Evolutionary conservation across 805 yeast genomes (phyloP), one percentile per base, ranked within the genome.

Genomic region (Saturnispora ahearnii): DNA sequence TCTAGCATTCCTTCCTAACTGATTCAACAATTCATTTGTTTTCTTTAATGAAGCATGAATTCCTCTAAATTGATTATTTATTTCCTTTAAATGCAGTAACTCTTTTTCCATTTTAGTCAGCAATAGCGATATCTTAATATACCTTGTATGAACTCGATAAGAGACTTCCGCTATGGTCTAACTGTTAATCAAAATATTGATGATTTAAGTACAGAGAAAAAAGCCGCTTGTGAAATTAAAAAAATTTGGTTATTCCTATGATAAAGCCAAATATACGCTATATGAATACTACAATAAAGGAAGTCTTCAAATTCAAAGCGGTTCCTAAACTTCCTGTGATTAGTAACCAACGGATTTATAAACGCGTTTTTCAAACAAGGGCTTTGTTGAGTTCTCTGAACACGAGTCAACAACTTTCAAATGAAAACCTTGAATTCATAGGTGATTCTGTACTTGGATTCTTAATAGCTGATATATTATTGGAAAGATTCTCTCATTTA

Each of bases 91-190:
- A 34, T 47, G 32, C 6, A 22, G 29, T 41, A 47, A 34, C 21
- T 47, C 50, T 41, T 41, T 40, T 7, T 47, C 50, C 50, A 47
- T 47, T 32, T 15, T 10, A 26, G 9, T 26, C 9, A 26, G 29
- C 29, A 26, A 26, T 26, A 26, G 6, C 6, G 2, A 5, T 26
- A 26, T 26, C 9, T 26, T 26, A 8, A 1, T 26, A 26, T 8
- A 8, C 29, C 29, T 26, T 6, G 9, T 26, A 26, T 6, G 18
- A 2, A 18, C 18, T 18, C 18, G 2, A 18, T 18, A 18, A 18
- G 18, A 18, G 18, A 18, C 18, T 18, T 18, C 18, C 18, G 18
- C 18, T 18, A 18, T 18, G 18, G 18, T 18, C 18, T 18, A 2
- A 18, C 21, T 36, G 40, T 12, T 15, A 36, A 8, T 2, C 18